Base-by-base conservation (phyloP, 2,329 filamentous ascomycete genomes). In the Emergomyces pasteurianus region DNA sequence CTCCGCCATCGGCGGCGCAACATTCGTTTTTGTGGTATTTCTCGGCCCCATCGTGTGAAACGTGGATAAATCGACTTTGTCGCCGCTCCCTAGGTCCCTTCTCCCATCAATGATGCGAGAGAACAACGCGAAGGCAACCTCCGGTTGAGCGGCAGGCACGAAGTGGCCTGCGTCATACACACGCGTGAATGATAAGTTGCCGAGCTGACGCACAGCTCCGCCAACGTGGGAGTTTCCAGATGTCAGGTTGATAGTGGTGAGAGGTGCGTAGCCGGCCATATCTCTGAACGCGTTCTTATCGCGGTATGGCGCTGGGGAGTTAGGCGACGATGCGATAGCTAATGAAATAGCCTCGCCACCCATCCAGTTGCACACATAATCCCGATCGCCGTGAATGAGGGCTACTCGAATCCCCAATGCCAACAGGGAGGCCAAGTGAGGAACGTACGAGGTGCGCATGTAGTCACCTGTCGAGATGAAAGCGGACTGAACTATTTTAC, bases 311-410 rank as follows among this genome's bases (percentile, higher is more conserved):
- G 84, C 62, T 36, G 62, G 47, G 28, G 58, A 28, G 9, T 36
- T 50, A 43, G 42, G 31, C 9, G 57, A 58, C 6, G 58, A 40
- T 49, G 79, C 72, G 0, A 90, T 75, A 6, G 80, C 79, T 3
- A 90, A 77, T 2, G 86, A 88, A 49, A 89, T 79, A 1, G 86
- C 85, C 72, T 94, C 82, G 42, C 88, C 89, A n/a, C 90, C 89
- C 65, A 86, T 72, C 74, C 73, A 83, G 66, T 83, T 83, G 71
- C 80, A 81, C 62, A 78, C 77, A 71, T 77, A 81, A 69, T 78
- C 82, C 38, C 80, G 79, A 65, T 86, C 83, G 14, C 83, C 83
- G 70, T 92, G 89, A 60, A 91, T 81, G 62, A 94, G 75, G 6
- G 86, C 86, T 18, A 94, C 81, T 12, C 84, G 85, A 21, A 90